These are phyloP conservation scores for Brassica nigra DNA, from an alignment of 345 rosid species.

Conservation along the genomic window DNA sequence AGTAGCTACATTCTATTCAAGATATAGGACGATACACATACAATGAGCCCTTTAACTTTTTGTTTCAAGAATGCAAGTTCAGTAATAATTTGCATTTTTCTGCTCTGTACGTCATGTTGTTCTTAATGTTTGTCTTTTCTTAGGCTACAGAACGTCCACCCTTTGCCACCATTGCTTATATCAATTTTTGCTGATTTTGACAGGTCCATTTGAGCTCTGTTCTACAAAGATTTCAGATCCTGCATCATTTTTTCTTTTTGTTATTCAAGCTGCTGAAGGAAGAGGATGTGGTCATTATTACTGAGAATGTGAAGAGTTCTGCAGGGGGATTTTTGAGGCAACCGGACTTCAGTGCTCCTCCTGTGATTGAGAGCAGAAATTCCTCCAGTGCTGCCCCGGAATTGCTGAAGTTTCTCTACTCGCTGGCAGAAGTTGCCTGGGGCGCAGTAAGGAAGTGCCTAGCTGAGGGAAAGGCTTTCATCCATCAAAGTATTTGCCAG, in stretches of 20 bases:
- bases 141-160: conserved; percentile 19
- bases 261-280: conserved; percentile 74
- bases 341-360: conserved; percentile 52
- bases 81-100: conserved; percentile 15
- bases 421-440: conserved; percentile 69
- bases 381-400: conserved; percentile 42
- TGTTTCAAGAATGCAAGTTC: conserved; percentile 17
- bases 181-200: conserved; percentile 29
- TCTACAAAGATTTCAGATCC: conserved; percentile 63
- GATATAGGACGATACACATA: conserved; percentile 23
- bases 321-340: conserved; percentile 86
- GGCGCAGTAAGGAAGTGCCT: conserved; percentile 66
- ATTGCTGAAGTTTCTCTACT: conserved; percentile 51
- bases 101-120: neutral
- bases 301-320: conserved; percentile 43
- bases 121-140: conserved; percentile 15
- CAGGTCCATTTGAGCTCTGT: conserved; percentile 76
- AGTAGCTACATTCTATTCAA: conserved; percentile 26
- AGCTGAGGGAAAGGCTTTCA: conserved; percentile 76
- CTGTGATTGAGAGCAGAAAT: conserved; percentile 35
- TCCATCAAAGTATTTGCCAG: conserved; percentile 81
- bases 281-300: conserved; percentile 46
- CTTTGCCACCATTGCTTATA: conserved; percentile 17
- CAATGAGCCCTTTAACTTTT: conserved; percentile 11
- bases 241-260: conserved; percentile 83